These are phyloP conservation scores for Metschnikowia reukaufii DNA, from an alignment of 805 yeast genomes.

Conservation along the genomic window DNA sequence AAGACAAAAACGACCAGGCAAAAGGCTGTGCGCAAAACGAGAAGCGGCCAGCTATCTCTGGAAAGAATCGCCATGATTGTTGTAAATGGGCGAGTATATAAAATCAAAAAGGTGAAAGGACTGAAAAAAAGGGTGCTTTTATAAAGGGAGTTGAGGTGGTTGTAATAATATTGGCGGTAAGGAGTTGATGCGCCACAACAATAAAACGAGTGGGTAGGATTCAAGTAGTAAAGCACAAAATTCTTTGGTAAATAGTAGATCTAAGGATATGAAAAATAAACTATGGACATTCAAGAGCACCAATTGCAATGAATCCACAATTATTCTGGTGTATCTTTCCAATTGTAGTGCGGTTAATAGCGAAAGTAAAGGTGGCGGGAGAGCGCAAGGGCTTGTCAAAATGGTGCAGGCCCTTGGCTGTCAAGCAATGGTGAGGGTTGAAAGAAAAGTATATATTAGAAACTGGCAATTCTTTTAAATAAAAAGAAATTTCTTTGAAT, in stretches of 20 bases:
- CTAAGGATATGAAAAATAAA: too few species aligned
- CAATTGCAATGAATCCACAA: too few species aligned
- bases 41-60: conserved; percentile 10
- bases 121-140: not conserved
- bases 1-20: conserved; percentile 23
- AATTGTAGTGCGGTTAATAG: too few species aligned
- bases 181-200: not conserved
- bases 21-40: conserved; percentile 24
- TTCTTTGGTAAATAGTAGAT: not conserved
- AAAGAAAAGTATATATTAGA: too few species aligned
- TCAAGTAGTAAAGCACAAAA: not conserved
- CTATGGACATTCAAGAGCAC: not conserved
- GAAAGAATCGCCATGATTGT: conserved; percentile 8
- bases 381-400: too few species aligned
- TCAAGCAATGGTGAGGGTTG: too few species aligned
- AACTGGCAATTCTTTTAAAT: too few species aligned
- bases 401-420: too few species aligned
- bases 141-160: not conserved
- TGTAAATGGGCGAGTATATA: too few species aligned
- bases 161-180: not conserved
- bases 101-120: not conserved
- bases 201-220: not conserved
- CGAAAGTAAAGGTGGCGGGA: too few species aligned
- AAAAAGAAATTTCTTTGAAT: too few species aligned
- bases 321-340: too few species aligned